phyloP scores from a whole-genome alignment of 83 land plant species.

The Diphasiastrum complanatum region DNA sequence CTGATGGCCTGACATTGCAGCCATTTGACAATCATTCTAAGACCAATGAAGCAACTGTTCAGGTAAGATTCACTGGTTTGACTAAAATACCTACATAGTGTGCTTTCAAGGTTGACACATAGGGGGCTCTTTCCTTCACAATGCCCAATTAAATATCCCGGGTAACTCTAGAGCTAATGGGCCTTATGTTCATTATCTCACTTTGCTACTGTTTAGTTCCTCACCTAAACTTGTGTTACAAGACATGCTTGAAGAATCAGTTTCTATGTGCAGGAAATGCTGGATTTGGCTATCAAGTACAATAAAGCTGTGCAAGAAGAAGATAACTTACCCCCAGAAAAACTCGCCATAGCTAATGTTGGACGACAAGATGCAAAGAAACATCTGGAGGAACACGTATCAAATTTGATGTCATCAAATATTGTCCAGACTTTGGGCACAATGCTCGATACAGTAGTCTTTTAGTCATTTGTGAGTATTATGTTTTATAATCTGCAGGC shows the following conservation, averaged over 20 bases:
- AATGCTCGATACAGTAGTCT: conserved; percentile 90
- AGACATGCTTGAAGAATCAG: conserved; percentile 10
- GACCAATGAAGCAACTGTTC: conserved; percentile 90
- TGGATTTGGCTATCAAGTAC: conserved; percentile 74
- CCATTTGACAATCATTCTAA: conserved; percentile 83
- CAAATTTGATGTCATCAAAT: conserved; percentile 91
- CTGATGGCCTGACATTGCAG: conserved; percentile 79
- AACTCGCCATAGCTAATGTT: conserved; percentile 89
- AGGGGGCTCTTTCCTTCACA: neutral
- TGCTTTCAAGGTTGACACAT: neutral
- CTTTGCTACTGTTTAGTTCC: neutral
- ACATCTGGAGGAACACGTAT: conserved; percentile 91
- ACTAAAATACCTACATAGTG: neutral
- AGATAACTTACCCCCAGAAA: conserved; percentile 82
- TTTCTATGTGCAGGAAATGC: conserved; percentile 81
- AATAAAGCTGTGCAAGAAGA: conserved; percentile 97
- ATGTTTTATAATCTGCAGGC: too few species aligned
- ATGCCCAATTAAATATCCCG: too few species aligned
- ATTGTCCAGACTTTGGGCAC: conserved; percentile 86
- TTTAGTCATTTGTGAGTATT: too few species aligned
- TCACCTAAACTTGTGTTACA: neutral
- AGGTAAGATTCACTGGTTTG: conserved; percentile 37
- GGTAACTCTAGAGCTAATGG: too few species aligned
- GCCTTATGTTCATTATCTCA: neutral
- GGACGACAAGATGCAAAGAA: conserved; percentile 96